Conservation (phyloP, 2,329 filamentous ascomycete genomes). For the Penicillium hesseltinei region DNA sequence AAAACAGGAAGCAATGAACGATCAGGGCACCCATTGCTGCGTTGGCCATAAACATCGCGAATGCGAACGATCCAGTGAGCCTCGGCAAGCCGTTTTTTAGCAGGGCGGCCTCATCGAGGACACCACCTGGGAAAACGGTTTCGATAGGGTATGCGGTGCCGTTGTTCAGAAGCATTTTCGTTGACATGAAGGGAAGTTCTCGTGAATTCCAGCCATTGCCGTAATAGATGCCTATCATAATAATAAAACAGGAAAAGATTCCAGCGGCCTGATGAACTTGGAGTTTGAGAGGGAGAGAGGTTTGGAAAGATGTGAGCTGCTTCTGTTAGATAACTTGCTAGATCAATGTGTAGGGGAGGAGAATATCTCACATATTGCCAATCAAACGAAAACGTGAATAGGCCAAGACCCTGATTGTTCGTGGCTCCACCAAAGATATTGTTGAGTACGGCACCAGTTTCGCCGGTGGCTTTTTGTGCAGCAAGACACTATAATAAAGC, state of each 20-base stretch:
- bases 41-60: slow-evolving; percentile 57
- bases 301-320: slow-evolving; percentile 55
- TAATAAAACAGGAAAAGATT: slow-evolving; percentile 49
- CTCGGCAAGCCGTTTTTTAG: slow-evolving; percentile 47
- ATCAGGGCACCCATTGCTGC: slow-evolving; percentile 58
- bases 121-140: slow-evolving; percentile 41
- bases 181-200: slow-evolving; percentile 57
- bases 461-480: slow-evolving; percentile 51
- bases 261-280: slow-evolving; percentile 51
- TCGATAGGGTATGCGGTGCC: slow-evolving; percentile 44
- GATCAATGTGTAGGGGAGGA: background rate
- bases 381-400: slow-evolving; percentile 53
- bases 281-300: slow-evolving; percentile 53
- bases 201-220: slow-evolving; percentile 49
- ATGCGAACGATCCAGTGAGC: slow-evolving; percentile 53
- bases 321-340: background rate
- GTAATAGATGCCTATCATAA: slow-evolving; percentile 55
- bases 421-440: slow-evolving; percentile 53
- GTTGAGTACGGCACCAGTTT: slow-evolving; percentile 46
- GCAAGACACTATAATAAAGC: slow-evolving; percentile 45
- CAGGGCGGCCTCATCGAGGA: slow-evolving; percentile 36
- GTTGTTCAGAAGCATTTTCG: slow-evolving; percentile 42
- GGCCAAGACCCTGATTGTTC: slow-evolving; percentile 54
- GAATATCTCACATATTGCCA: slow-evolving; percentile 46
- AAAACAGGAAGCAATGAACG: slow-evolving; percentile 54